phyloP scores from a whole-genome alignment of 768 basidiomycete genomes.

The Xerocomellus chrysenteron region DNA sequence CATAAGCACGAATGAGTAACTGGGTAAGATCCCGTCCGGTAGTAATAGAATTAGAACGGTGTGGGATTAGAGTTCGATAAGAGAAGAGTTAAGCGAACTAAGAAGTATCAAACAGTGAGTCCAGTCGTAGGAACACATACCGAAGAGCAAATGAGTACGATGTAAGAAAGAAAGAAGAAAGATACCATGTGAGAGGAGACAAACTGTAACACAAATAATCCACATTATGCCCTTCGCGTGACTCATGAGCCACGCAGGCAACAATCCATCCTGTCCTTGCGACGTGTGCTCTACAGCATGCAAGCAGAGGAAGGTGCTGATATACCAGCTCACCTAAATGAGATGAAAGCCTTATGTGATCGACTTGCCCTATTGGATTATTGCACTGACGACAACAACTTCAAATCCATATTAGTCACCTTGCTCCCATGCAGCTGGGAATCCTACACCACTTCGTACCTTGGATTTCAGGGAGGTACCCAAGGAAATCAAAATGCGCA shows the following conservation, averaged over 20 bases:
- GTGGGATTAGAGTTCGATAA: too few relatives aligned
- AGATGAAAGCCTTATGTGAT: background rate
- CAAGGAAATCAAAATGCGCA: too few relatives aligned
- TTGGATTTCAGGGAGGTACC: background rate
- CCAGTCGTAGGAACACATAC: too few relatives aligned
- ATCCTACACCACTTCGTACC: background rate
- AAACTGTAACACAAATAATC: background rate
- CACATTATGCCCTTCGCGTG: background rate
- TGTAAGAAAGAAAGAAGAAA: too few relatives aligned
- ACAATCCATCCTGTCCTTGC: background rate
- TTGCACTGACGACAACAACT: background rate
- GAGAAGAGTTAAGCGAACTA: too few relatives aligned
- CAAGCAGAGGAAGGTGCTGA: background rate
- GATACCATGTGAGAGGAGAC: too few relatives aligned
- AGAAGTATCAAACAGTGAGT: too few relatives aligned
- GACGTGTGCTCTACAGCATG: background rate
- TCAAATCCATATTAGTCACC: background rate
- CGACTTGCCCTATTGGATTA: background rate
- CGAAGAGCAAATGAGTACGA: too few relatives aligned
- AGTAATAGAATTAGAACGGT: too few relatives aligned
- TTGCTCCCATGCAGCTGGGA: background rate
- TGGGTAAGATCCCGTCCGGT: too few relatives aligned
- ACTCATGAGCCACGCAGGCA: background rate
- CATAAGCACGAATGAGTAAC: too few relatives aligned
- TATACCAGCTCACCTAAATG: background rate